Conservation (phyloP, 345 rosid species). For the Sonneratia caseolaris region DNA sequence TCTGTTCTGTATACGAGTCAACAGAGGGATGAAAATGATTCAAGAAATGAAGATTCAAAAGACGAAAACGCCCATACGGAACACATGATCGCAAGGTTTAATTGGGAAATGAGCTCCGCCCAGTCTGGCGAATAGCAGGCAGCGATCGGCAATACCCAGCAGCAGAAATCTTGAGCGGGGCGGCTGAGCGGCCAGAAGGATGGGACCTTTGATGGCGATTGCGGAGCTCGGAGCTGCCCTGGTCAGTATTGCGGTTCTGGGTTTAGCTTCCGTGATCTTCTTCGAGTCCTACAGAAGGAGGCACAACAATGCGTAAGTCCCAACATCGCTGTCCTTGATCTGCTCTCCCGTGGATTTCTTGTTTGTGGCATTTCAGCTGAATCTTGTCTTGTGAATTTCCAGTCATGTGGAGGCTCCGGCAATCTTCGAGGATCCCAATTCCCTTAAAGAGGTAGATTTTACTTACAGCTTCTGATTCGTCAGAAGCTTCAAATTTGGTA, state of each 20-base stretch:
- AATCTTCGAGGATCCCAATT: conserved; percentile 71
- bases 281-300: conserved; percentile 61
- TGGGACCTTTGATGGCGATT: conserved; percentile 36
- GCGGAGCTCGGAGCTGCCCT: conserved; percentile 29
- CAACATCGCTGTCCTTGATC: not conserved
- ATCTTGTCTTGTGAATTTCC: conserved; percentile 4
- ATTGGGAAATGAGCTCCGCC: too few species aligned
- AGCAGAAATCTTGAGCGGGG: not conserved
- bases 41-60: too few species aligned
- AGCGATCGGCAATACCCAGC: too few species aligned
- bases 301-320: conserved; percentile 42
- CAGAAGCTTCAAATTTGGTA: not conserved
- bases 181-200: conserved; percentile 13
- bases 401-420: conserved; percentile 58
- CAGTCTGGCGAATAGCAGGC: too few species aligned
- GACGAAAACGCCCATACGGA: too few species aligned
- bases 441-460: conserved; percentile 49
- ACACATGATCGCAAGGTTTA: too few species aligned
- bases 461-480: not conserved
- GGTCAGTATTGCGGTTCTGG: conserved; percentile 16
- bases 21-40: too few species aligned
- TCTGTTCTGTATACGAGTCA: too few species aligned
- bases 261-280: conserved; percentile 30
- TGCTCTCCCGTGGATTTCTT: not conserved
- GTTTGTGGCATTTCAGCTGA: not conserved